phyloP scores from a whole-genome alignment of 2,329 filamentous ascomycete genomes.

The Lithohypha guttulata region DNA sequence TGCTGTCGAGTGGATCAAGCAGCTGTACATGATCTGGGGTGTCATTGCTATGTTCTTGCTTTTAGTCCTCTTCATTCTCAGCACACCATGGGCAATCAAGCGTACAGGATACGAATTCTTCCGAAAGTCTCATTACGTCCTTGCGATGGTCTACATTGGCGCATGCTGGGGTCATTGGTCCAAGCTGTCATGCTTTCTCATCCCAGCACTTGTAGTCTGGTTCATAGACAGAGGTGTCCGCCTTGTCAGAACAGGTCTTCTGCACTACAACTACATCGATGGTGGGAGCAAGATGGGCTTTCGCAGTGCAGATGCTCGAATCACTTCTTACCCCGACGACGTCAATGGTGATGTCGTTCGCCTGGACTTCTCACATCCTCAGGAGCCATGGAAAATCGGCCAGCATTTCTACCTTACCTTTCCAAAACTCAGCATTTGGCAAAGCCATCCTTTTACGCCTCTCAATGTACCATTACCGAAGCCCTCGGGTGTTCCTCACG shows the following conservation, averaged over 20 bases:
- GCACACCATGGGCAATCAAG: constrained; percentile 49
- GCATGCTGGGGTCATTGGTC: constrained; percentile 68
- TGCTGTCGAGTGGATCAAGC: constrained; percentile 46
- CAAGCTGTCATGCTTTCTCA: constrained; percentile 56
- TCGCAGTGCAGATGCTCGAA: constrained; percentile 39
- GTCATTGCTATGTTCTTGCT: constrained; percentile 57
- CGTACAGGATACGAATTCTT: constrained; percentile 68
- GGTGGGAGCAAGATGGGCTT: constrained; percentile 41
- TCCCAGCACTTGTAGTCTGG: constrained; percentile 56
- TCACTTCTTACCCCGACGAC: constrained; percentile 45
- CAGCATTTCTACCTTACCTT: constrained; percentile 66
- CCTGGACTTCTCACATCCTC: constrained; percentile 53
- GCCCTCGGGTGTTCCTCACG: constrained; percentile 23
- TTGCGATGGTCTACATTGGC: constrained; percentile 64
- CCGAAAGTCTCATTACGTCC: constrained; percentile 60
- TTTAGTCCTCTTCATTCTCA: constrained; percentile 50
- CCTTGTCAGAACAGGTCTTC: constrained; percentile 45
- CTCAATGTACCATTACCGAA: constrained; percentile 40
- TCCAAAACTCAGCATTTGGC: constrained; percentile 55
- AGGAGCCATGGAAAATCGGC: constrained; percentile 53
- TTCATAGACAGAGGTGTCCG: constrained; percentile 52
- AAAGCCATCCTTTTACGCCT: constrained; percentile 61
- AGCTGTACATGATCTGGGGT: constrained; percentile 64
- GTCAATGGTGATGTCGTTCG: constrained; percentile 53
- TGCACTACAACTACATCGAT: constrained; percentile 49